Percentiles rank a stretch among this genome's conserved stretches.
These are phyloP conservation scores for Wallacemonas collosoma DNA, from an alignment of 208 protist genomes.

Conservation along the genomic window DNA sequence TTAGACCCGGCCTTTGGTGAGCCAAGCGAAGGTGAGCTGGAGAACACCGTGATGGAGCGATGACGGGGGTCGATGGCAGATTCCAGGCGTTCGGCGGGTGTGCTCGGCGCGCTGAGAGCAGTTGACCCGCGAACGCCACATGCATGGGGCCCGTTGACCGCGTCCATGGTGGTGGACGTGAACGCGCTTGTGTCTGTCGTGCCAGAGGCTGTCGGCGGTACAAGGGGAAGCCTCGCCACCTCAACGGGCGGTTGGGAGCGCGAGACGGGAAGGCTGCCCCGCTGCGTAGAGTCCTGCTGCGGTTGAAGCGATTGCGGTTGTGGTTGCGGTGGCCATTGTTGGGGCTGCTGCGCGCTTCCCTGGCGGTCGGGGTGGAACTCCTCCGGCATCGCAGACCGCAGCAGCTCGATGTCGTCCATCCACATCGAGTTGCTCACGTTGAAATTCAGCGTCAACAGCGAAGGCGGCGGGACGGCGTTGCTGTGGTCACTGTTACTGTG, in stretches of 20 bases:
- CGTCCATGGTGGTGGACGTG: background rate
- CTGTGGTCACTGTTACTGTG: background rate
- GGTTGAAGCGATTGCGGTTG: background rate
- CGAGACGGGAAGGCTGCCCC: background rate
- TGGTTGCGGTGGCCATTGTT: background rate
- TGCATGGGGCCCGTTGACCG: background rate
- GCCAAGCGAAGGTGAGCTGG: background rate
- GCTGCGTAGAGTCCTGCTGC: background rate
- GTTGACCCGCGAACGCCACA: background rate
- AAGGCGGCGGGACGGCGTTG: background rate
- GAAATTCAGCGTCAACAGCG: conserved; percentile 9
- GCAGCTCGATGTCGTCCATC: background rate
- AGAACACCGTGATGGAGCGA: background rate
- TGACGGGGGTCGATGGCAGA: background rate
- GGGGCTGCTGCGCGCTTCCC: background rate
- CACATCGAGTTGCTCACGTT: conserved; percentile 12
- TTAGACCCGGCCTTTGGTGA: background rate
- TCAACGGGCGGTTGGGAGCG: background rate
- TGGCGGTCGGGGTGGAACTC: background rate
- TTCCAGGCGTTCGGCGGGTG: too few species aligned
- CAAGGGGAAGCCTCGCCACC: background rate
- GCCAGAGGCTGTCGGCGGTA: background rate
- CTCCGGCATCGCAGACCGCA: background rate
- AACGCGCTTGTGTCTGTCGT: too few species aligned
- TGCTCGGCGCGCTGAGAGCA: too few species aligned